Conservation (phyloP, 2,329 filamentous ascomycete species). For the Colletotrichum zoysiae region DNA sequence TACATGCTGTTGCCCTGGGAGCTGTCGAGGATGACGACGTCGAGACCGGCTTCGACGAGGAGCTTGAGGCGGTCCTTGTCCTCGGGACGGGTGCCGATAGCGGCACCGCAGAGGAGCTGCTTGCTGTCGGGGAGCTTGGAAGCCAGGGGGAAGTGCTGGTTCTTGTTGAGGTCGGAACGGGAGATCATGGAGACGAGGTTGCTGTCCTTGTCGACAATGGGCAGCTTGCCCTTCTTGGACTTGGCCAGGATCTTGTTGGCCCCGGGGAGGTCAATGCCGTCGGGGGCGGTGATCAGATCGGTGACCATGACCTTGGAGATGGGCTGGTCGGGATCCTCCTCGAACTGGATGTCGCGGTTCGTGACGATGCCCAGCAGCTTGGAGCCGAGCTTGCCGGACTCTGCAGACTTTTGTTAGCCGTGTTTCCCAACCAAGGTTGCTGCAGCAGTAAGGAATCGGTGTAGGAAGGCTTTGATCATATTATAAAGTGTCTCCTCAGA, state of each 20-base stretch:
- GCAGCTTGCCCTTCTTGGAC: constrained; percentile 99
- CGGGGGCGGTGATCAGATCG: constrained; percentile 87
- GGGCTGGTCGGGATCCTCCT: constrained; percentile 77
- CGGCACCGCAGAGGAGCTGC: constrained; percentile 94
- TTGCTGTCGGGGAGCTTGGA: constrained; percentile 98
- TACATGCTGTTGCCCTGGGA: constrained; percentile 99
- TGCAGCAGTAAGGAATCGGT: constrained; percentile 34
- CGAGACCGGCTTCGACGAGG: constrained; percentile 93
- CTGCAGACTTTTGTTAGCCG: constrained; percentile 66
- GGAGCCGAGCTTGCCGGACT: constrained; percentile 91
- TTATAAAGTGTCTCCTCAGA: constrained; percentile 75
- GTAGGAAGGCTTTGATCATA: constrained; percentile 48
- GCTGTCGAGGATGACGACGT: constrained; percentile 95
- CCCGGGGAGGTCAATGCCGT: constrained; percentile 85
- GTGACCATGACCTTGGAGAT: constrained; percentile 96
- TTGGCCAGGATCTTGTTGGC: constrained; percentile 93
- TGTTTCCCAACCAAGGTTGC: constrained; percentile 6
- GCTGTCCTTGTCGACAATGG: constrained; percentile 85
- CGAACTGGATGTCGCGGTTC: constrained; percentile 97
- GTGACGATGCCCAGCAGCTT: constrained; percentile 98
- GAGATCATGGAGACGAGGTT: constrained; percentile 94
- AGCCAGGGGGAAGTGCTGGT: constrained; percentile 94
- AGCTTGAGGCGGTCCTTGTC: constrained; percentile 89
- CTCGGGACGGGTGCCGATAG: constrained; percentile 94
- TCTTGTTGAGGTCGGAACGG: constrained; percentile 97